These are phyloP conservation scores for Clonostachys byssicola DNA, from an alignment of 2,329 filamentous ascomycete genomes.

Conservation along the genomic window DNA sequence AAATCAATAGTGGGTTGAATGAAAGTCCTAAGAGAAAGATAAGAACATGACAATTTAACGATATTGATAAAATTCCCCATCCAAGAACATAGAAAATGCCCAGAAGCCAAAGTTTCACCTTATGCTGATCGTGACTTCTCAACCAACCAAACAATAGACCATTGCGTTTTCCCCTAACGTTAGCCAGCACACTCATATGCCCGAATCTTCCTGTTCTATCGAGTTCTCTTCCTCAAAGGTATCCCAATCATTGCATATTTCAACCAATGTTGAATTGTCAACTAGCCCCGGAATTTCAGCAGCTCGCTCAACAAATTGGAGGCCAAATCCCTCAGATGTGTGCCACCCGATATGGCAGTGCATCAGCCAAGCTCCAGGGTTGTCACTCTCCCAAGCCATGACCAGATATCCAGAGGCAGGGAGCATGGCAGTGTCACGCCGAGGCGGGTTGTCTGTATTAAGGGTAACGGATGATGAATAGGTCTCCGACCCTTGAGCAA, in stretches of 20 bases:
- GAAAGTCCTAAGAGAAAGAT: no score
- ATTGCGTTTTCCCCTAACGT: no score
- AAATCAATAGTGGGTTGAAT: no score
- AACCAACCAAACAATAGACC: no score
- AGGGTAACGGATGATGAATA: constrained; percentile 27
- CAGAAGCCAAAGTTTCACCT: no score
- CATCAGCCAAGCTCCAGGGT: constrained; percentile 44
- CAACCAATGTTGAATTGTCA: constrained; percentile 1
- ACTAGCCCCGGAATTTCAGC: constrained; percentile 8
- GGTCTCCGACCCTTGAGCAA: constrained; percentile 9
- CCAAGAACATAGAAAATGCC: no score
- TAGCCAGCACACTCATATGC: constrained; percentile 5
- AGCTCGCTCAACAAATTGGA: constrained; percentile 14
- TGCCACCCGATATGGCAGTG: constrained; percentile 49
- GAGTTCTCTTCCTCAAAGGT: constrained; percentile 3
- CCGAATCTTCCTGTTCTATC: constrained; percentile 12
- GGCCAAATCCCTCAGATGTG: constrained; percentile 14
- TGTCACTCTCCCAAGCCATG: constrained; percentile 43
- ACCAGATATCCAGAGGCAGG: constrained; percentile 36
- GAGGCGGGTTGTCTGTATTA: constrained; percentile 37
- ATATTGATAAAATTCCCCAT: no score
- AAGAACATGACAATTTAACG: no score
- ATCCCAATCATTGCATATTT: constrained; percentile 8
- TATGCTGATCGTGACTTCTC: no score
- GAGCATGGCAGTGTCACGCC: constrained; percentile 47